phyloP scores from a whole-genome alignment of 352 stramenopile species.

The Globisporangium orthogonon region DNA sequence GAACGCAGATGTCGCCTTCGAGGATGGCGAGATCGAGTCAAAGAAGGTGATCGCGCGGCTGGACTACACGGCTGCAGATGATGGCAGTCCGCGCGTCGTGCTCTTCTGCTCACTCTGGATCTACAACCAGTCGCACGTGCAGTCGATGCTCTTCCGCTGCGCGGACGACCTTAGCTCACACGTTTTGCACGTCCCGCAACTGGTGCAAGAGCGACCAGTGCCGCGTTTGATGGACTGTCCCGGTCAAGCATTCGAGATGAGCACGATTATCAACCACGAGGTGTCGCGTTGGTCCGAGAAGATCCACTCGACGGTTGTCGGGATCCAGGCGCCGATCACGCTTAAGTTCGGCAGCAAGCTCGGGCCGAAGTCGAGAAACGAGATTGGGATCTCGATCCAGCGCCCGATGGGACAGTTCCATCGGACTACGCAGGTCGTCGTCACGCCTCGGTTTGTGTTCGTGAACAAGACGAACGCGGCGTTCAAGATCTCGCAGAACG shows the following conservation, averaged over 20 bases:
- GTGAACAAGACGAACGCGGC: conserved; percentile 75
- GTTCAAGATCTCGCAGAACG: conserved; percentile 76
- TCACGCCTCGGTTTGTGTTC: conserved; percentile 83
- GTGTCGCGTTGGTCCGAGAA: conserved; percentile 82
- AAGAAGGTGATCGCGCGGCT: conserved; percentile 69
- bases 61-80: conserved; percentile 77
- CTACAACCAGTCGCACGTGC: conserved; percentile 88
- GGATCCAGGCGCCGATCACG: conserved; percentile 74
- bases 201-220: conserved; percentile 60
- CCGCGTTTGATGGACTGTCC: conserved; percentile 83
- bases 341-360: conserved; percentile 72
- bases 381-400: conserved; percentile 85
- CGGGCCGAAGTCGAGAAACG: conserved; percentile 57
- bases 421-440: conserved; percentile 78
- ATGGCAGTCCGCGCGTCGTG: conserved; percentile 78
- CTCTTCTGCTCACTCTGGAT: conserved; percentile 83
- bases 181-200: conserved; percentile 48
- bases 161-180: conserved; percentile 41
- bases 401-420: conserved; percentile 83
- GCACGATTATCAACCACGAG: conserved; percentile 80
- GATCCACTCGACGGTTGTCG: conserved; percentile 81
- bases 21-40: conserved; percentile 55
- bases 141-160: conserved; percentile 69
- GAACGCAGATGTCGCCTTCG: conserved; percentile 46
- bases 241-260: conserved; percentile 79